These are phyloP conservation scores for Thelephora ganbajun DNA, from an alignment of 768 basidiomycete genomes.

Conservation along the genomic window DNA sequence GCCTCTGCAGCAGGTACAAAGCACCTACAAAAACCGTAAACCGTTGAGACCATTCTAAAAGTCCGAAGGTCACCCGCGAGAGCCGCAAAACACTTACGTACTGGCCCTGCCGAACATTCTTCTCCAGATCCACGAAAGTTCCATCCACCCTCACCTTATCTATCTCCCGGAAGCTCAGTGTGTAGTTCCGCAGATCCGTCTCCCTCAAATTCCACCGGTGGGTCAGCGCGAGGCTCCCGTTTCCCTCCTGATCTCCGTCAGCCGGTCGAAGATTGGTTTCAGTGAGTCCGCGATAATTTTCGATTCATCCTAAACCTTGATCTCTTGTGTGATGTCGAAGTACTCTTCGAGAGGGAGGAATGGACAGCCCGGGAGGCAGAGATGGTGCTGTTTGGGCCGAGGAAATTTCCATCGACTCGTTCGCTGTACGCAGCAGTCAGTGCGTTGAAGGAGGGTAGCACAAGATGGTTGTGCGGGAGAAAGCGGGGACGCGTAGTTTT, in stretches of 20 bases:
- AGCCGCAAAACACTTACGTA: conserved; percentile 43
- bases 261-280: conserved; percentile 87
- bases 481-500: too few species aligned
- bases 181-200: conserved; percentile 89
- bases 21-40: conserved; percentile 36
- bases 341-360: conserved; percentile 91
- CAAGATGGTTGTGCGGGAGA: background rate
- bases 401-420: conserved; percentile 92
- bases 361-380: conserved; percentile 87
- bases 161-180: conserved; percentile 85
- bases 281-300: conserved; percentile 76
- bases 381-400: conserved; percentile 80
- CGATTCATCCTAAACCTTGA: conserved; percentile 84
- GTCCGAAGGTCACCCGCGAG: background rate
- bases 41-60: background rate
- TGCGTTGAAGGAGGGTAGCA: conserved; percentile 9
- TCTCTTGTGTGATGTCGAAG: conserved; percentile 91
- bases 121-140: conserved; percentile 91
- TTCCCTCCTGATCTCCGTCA: conserved; percentile 74
- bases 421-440: conserved; percentile 32
- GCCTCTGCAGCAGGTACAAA: conserved; percentile 83
- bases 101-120: conserved; percentile 86
- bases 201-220: conserved; percentile 96
- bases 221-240: conserved; percentile 84
- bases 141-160: conserved; percentile 96